phyloP scores from a whole-genome alignment of 495 filamentous ascomycete genomes.

The Glarea lozoyensis region DNA sequence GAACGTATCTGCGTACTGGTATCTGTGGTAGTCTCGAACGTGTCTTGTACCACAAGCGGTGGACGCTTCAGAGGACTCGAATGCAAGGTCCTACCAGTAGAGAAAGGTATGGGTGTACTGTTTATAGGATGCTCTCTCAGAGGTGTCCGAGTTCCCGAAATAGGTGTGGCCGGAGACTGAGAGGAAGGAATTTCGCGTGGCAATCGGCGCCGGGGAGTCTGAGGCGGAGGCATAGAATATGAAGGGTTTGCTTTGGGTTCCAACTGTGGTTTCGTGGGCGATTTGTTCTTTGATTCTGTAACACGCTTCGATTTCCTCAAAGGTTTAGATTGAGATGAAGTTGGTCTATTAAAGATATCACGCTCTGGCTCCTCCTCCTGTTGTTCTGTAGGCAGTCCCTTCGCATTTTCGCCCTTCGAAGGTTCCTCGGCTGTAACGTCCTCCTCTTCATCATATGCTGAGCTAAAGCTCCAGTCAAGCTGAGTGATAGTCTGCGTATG shows the following conservation, averaged over 20 bases:
- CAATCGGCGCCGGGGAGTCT: conserved; percentile 12
- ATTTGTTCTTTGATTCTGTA: background rate
- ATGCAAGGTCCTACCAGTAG: background rate
- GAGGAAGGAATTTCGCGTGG: conserved; percentile 19
- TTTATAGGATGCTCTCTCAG: conserved; percentile 13
- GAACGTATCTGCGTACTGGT: conserved; percentile 9
- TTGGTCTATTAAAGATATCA: conserved; percentile 6
- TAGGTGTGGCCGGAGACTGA: conserved; percentile 18
- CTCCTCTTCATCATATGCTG: background rate
- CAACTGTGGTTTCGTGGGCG: background rate
- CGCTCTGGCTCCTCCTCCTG: background rate
- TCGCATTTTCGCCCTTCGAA: too few relatives aligned
- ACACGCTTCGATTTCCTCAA: background rate
- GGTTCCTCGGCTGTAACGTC: too few relatives aligned
- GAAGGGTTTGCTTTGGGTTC: conserved; percentile 3
- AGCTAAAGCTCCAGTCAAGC: conserved; percentile 6
- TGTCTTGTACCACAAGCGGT: conserved; percentile 15
- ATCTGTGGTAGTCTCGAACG: conserved; percentile 8
- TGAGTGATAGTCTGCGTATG: conserved; percentile 14
- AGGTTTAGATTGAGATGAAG: conserved; percentile 7
- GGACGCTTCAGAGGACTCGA: conserved; percentile 5
- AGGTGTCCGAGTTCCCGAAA: conserved; percentile 4
- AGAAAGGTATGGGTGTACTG: conserved; percentile 13
- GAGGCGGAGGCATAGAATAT: conserved; percentile 14
- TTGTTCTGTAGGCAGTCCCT: background rate